phyloP scores from a whole-genome alignment of 75 land plant genomes.

The Pinus taeda region DNA sequence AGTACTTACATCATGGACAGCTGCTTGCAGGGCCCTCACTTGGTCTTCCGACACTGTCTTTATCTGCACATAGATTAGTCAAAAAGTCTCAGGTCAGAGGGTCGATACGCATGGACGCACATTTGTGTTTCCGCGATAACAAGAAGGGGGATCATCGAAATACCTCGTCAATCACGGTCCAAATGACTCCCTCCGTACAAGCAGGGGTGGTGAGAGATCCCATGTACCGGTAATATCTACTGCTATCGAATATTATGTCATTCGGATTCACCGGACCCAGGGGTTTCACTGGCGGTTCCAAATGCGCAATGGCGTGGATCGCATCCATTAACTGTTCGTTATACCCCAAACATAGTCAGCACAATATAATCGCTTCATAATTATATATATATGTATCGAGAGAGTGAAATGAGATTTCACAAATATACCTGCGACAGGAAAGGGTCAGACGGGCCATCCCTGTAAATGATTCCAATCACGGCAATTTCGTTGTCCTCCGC shows the following conservation, averaged over 20 bases:
- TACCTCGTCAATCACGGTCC: slow-evolving; percentile 16
- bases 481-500: slow-evolving; percentile 17
- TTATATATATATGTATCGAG: too few relatives aligned
- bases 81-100: background rate
- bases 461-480: slow-evolving; percentile 35
- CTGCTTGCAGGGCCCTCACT: slow-evolving; percentile 6
- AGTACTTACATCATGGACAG: slow-evolving; percentile 22
- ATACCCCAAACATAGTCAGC: too few relatives aligned
- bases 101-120: background rate
- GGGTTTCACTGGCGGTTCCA: background rate
- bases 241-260: background rate
- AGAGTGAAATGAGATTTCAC: too few relatives aligned
- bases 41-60: slow-evolving; percentile 17
- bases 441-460: slow-evolving; percentile 24
- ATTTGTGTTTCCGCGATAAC: background rate
- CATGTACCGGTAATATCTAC: slow-evolving; percentile 26
- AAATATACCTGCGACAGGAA: slow-evolving; percentile 20
- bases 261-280: slow-evolving; percentile 7
- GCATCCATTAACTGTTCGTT: background rate
- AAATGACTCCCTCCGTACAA: slow-evolving; percentile 18
- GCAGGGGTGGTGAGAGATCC: slow-evolving; percentile 45
- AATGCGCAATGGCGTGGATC: background rate
- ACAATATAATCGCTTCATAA: too few relatives aligned
- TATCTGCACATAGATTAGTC: slow-evolving; percentile 4
- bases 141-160: background rate